Base-by-base conservation (phyloP, 345 rosid species). In the Geranium rotundifolium region DNA sequence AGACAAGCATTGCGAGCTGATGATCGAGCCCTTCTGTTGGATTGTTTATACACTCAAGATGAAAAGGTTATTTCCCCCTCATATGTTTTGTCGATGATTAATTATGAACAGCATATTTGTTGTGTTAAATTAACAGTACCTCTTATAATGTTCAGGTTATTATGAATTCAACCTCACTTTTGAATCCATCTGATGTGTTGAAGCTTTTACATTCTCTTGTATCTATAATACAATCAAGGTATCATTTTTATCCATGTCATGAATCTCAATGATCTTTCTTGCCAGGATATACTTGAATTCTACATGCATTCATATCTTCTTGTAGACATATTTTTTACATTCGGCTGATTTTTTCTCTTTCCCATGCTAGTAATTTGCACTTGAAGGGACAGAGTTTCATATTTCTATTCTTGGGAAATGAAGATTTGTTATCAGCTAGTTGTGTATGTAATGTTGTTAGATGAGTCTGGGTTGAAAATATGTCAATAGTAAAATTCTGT, bases 1-100 rank as follows among this genome's bases (percentile, higher is more conserved):
- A 95, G 79, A 76, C 96, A 95, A 73, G 99, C 99, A 4, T 67
- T 93, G 27, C 85, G 74, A 67, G 96, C 96, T 55, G 92, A 86
- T 72, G 97, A 93, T 65, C 91, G 85, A 3, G 76, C 91, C 7
- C 97, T 95, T 71, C 72, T 95, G 52, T 74, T 90, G 5, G 96
- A 95, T 67, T 95, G 99, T 82, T 80, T 95, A 70, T 88, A 90
- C 69, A 90, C 84, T 37, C 88, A 82, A 77, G 87, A 95, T 50
- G 82, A 90, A 29, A 92, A 90, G 97, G 99, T 95, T 65, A 5
- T 0, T 54, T 58, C 13, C 37, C 20, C 17, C 31, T 31, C 5
- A n/a, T 54, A 27, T 41, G 29, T 29, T 37, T 12, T 46, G 52
- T 46, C 52, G 12, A 46, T 16, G 10, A 46, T 1, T 52, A 23